Conservation (phyloP, 495 filamentous ascomycete genomes). For the Cercophora samala region DNA sequence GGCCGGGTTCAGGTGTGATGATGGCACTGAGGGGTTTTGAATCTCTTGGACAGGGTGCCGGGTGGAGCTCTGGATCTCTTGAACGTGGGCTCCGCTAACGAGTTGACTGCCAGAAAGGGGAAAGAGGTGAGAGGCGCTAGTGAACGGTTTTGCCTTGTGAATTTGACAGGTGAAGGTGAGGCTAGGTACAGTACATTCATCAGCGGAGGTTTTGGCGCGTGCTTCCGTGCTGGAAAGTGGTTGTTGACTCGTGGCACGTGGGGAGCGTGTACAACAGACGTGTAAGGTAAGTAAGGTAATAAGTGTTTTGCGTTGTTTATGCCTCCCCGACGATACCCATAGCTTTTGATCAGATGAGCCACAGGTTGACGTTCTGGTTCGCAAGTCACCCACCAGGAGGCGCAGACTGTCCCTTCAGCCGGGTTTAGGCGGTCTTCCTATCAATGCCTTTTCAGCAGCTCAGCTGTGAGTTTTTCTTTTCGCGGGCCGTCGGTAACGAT, state of each 20-base stretch:
- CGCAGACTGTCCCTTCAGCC: constrained; percentile 5
- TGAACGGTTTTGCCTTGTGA: not conserved
- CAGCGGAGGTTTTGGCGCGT: not conserved
- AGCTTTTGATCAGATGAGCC: constrained; percentile 11
- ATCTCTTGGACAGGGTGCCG: not conserved
- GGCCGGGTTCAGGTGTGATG: constrained; percentile 3
- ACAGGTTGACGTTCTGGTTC: constrained; percentile 3
- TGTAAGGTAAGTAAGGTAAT: too few relatives aligned
- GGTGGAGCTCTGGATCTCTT: constrained; percentile 4
- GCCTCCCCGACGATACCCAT: not conserved
- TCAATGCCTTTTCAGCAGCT: not conserved
- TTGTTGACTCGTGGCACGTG: not conserved
- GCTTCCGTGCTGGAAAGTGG: not conserved
- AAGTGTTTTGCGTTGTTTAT: constrained; percentile 2
- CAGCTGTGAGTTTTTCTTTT: not conserved
- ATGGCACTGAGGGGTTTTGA: constrained; percentile 10
- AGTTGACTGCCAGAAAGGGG: constrained; percentile 2
- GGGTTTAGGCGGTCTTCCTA: constrained; percentile 4
- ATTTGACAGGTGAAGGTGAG: not conserved
- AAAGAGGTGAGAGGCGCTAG: not conserved
- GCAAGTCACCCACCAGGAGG: constrained; percentile 5
- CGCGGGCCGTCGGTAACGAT: constrained; percentile 13
- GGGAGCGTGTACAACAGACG: not conserved
- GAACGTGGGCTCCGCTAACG: not conserved
- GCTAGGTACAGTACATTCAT: not conserved